Conservation (phyloP, 768 basidiomycete genomes). For the Termitomyces titanicus region DNA sequence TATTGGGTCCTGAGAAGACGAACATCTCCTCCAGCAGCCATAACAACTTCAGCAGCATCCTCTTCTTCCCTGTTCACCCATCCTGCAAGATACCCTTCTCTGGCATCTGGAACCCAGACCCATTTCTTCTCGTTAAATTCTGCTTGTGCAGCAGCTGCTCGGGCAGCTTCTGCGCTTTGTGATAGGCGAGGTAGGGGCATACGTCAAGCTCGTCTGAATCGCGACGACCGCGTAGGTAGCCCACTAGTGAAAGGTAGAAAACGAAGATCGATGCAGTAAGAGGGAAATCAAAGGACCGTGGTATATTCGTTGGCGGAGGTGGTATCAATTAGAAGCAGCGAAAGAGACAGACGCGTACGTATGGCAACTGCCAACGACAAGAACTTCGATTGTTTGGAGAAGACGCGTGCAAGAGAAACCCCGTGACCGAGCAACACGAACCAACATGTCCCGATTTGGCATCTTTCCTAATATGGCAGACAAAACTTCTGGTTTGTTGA, state of each 20-base stretch:
- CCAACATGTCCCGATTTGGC: conserved; percentile 27
- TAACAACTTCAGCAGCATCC: conserved; percentile 78
- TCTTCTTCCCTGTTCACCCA: conserved; percentile 90
- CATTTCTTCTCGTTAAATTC: conserved; percentile 98
- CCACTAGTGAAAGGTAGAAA: not conserved
- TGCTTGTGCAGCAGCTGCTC: conserved; percentile 85
- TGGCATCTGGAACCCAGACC: conserved; percentile 96
- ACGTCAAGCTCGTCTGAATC: not conserved
- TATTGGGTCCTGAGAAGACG: conserved; percentile 12
- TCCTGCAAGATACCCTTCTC: conserved; percentile 90
- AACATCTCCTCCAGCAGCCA: conserved; percentile 84
- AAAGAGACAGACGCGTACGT: conserved; percentile 18
- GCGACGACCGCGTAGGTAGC: not conserved
- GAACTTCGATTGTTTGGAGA: no score
- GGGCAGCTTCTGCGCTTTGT: conserved; percentile 67
- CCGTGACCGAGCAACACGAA: conserved; percentile 21
- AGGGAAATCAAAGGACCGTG: not conserved
- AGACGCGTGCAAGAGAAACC: conserved; percentile 12
- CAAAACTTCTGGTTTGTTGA: no score
- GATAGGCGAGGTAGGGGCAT: conserved; percentile 52
- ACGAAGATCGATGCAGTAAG: not conserved
- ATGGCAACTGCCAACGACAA: conserved; percentile 1
- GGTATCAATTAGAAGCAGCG: conserved; percentile 8
- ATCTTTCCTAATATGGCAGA: not conserved
- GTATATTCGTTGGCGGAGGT: conserved; percentile 4